Base-by-base conservation (phyloP, 2,329 filamentous ascomycete species). In the Hawksworthiomyces lignivorus region DNA sequence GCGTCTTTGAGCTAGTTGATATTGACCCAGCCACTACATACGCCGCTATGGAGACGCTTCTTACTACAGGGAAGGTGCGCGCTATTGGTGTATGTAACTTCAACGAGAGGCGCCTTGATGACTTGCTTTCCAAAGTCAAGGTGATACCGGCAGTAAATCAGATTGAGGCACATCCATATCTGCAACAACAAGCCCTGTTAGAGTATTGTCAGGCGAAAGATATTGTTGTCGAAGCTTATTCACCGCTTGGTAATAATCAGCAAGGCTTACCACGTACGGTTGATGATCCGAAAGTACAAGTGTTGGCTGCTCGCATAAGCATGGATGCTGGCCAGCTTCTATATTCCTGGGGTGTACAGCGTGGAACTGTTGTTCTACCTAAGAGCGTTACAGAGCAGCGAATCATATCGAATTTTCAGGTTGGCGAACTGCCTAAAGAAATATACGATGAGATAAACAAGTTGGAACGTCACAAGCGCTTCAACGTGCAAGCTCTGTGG, bases 171-270 rank as follows among this genome's bases (percentile, higher is more conserved):
- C 79, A 84, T 64, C 79, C 79, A 30, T 77, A 77, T 56, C 69
- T 78, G 58, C 75, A 75, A 45, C 71, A 69, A 38, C 67, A 70
- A 22, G 74, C 74, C 52, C 70, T 83, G 28, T 61, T 81, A 52
- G 65, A 72, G 42, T 84, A 78, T 68, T 68, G 67, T 62, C 69
- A 72, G 55, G 59, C 70, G 52, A 82, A 82, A 64, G 69, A 70
- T 54, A 84, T 84, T 53, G 69, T 81, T 64, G 65, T 69, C 60
- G 83, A 77, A n/a, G 78, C 74, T 49, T 82, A 83, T 68, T 81
- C 75, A 26, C 65, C 69, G 49, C 68, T 70, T 40, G 68, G 68
- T 48, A 70, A 70, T 62, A 70, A 70, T 62, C 52, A 46, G 46
- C 51, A 56, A 45, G 60, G 59, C 49, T 44, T 59, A 22, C 67